Conservation (phyloP, 1,284 basidiomycete species). For the Pseudozyma thailandica region DNA sequence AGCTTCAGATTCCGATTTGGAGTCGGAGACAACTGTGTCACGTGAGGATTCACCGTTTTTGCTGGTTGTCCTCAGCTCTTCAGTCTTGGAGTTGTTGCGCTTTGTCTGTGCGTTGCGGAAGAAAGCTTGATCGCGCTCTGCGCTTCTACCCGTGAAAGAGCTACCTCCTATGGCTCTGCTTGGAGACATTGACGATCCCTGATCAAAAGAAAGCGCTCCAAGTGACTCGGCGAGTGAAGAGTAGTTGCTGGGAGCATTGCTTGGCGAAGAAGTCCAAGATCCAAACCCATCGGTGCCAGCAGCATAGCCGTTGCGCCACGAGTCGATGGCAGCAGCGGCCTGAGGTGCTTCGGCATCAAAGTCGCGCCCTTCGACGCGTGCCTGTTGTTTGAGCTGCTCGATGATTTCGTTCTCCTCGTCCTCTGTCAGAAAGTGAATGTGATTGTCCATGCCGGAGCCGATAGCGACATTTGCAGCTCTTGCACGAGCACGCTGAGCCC, state of each 20-base stretch:
- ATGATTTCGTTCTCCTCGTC: constrained; percentile 65
- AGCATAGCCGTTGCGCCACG: constrained; percentile 35
- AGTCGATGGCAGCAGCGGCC: constrained; percentile 11
- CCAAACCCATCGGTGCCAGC: constrained; percentile 59
- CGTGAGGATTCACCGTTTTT: not conserved
- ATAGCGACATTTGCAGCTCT: constrained; percentile 42
- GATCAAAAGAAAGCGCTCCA: constrained; percentile 27
- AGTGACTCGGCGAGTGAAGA: constrained; percentile 40
- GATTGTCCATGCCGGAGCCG: constrained; percentile 13
- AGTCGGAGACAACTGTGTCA: not conserved
- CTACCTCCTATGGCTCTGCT: constrained; percentile 21
- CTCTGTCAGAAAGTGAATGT: constrained; percentile 58
- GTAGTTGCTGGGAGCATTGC: constrained; percentile 15
- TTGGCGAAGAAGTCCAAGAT: constrained; percentile 35
- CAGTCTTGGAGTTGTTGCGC: constrained; percentile 18
- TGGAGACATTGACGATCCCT: constrained; percentile 5
- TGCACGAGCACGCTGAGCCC: constrained; percentile 58
- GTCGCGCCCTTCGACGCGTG: constrained; percentile 39
- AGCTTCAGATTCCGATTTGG: not conserved
- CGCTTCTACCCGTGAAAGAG: constrained; percentile 48
- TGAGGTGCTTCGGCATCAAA: constrained; percentile 29
- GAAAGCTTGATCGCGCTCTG: constrained; percentile 54
- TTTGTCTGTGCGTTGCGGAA: constrained; percentile 43
- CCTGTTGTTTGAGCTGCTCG: constrained; percentile 54
- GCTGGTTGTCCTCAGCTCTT: not conserved